phyloP scores from a whole-genome alignment of 805 yeast species.

The Phaffomyces opuntiae region DNA sequence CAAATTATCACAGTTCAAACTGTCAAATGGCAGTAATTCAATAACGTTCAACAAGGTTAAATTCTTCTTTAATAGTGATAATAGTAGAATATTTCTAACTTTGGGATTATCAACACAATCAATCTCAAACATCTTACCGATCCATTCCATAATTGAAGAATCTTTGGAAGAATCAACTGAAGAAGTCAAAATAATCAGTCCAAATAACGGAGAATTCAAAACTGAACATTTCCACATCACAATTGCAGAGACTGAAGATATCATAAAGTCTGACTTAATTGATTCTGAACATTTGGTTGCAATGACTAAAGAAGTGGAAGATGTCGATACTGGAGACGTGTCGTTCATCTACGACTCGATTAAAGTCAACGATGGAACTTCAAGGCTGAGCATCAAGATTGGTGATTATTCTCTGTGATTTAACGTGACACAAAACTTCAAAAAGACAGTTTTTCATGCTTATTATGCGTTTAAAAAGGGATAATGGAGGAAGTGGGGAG shows the following conservation, averaged over 20 bases:
- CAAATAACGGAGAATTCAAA: background rate
- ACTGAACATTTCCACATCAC: constrained; percentile 6
- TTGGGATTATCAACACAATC: constrained; percentile 1
- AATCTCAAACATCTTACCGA: background rate
- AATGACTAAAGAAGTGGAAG: constrained; percentile 5
- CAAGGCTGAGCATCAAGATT: constrained; percentile 3
- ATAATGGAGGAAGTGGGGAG: no score
- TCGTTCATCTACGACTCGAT: constrained; percentile 9
- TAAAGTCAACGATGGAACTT: constrained; percentile 9
- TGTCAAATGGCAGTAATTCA: background rate
- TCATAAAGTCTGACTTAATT: background rate
- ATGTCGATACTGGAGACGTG: constrained; percentile 9
- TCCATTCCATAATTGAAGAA: background rate
- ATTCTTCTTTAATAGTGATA: constrained; percentile 1
- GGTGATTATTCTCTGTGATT: constrained; percentile 1
- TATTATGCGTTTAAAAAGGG: no score
- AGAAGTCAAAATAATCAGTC: background rate
- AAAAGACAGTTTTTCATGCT: background rate
- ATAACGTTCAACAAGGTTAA: constrained; percentile 3
- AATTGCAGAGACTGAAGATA: constrained; percentile 2
- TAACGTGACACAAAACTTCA: background rate
- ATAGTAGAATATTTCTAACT: constrained; percentile 4
- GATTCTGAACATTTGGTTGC: constrained; percentile 1
- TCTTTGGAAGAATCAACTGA: background rate
- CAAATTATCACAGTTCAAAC: background rate